Conservation (phyloP, 371 early-diverging fungal species). For the Mortierella sp. region DNA sequence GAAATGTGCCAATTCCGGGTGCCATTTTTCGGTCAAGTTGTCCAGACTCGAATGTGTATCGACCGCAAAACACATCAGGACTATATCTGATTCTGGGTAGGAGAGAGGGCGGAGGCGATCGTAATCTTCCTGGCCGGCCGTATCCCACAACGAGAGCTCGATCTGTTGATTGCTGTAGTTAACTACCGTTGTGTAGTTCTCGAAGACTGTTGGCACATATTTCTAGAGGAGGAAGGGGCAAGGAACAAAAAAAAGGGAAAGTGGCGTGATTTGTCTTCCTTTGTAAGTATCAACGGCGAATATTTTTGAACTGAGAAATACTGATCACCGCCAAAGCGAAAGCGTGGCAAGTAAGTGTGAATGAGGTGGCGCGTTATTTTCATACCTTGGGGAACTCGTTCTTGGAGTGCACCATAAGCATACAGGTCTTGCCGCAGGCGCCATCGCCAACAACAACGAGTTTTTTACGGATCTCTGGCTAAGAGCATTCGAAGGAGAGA, state of each 20-base stretch:
- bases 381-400: constrained; percentile 63
- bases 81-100: constrained; percentile 91
- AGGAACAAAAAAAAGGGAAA: neutral
- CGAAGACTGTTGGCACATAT: constrained; percentile 84
- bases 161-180: constrained; percentile 64
- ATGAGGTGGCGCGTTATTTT: neutral
- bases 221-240: constrained; percentile 55
- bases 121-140: constrained; percentile 91
- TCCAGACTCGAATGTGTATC: constrained; percentile 87
- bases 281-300: no score
- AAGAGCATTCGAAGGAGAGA: neutral
- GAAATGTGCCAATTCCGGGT: constrained; percentile 89
- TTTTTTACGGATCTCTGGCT: constrained; percentile 65
- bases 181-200: constrained; percentile 67
- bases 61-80: constrained; percentile 87
- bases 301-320: no score
- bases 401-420: constrained; percentile 59
- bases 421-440: constrained; percentile 77
- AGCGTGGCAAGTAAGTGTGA: neutral
- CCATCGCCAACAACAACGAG: constrained; percentile 87
- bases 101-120: constrained; percentile 90
- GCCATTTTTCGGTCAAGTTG: constrained; percentile 86
- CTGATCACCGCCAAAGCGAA: neutral
- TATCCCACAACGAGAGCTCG: constrained; percentile 74
- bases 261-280: neutral